phyloP scores from a whole-genome alignment of 2,329 filamentous ascomycete genomes.

The Rhinocladiella similis region DNA sequence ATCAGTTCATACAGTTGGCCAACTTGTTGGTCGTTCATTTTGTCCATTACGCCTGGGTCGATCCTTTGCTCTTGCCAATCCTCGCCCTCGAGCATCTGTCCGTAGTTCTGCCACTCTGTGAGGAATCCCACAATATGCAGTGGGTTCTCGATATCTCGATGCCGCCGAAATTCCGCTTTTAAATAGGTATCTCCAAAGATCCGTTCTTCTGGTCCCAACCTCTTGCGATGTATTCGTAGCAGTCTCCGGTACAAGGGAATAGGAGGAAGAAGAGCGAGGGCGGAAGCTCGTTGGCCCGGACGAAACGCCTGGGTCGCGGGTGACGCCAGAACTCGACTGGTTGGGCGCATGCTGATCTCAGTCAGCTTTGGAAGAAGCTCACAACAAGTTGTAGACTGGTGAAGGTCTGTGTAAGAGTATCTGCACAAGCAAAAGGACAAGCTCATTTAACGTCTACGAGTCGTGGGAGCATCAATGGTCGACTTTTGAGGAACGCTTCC shows the following conservation, averaged over 20 bases:
- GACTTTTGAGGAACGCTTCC: no score
- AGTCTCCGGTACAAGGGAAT: constrained; percentile 87
- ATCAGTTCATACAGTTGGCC: constrained; percentile 93
- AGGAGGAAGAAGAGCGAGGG: constrained; percentile 76
- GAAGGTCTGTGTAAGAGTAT: no score
- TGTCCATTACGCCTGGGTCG: constrained; percentile 70
- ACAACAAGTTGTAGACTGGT: no score
- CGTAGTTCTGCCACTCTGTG: constrained; percentile 94
- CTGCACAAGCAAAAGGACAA: no score
- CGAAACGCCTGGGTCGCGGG: constrained; percentile 20
- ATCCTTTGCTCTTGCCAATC: constrained; percentile 81
- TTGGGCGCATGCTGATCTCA: constrained; percentile 20
- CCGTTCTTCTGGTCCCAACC: constrained; percentile 71
- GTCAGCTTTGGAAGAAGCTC: no score
- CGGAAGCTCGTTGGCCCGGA: constrained; percentile 34
- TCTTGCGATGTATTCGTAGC: constrained; percentile 79
- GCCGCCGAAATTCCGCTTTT: constrained; percentile 86
- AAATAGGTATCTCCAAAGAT: constrained; percentile 89
- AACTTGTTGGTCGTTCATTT: constrained; percentile 95
- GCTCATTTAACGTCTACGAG: not conserved
- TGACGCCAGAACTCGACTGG: constrained; percentile 20
- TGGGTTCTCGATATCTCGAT: constrained; percentile 82
- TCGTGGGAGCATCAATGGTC: not conserved
- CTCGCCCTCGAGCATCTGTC: constrained; percentile 86
- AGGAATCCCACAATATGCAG: constrained; percentile 93